Base-by-base conservation (phyloP, 108 stramenopile species). In the Pseudonitzschia pungens region DNA sequence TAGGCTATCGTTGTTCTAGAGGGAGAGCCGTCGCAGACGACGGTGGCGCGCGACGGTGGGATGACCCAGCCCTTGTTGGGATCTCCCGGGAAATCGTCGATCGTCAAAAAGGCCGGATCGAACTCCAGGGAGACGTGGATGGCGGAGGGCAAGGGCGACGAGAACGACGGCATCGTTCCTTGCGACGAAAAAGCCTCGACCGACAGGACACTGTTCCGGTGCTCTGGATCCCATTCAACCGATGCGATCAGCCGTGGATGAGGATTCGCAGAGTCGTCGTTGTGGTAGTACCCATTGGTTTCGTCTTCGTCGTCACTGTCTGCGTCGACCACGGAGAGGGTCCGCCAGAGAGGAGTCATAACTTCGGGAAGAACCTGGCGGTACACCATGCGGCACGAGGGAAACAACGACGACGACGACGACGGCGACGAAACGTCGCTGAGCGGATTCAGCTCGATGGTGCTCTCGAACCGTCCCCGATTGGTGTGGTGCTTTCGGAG, bases 41-140 rank as follows among this genome's bases (percentile, higher is more conserved):
- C 73, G 12, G 77, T 74, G n/a, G 83, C 89, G 60, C 59, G 68
- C 11, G 81, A 82, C 2, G 93, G 90, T 27, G 86, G 80, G 14
- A 86, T 41, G 69, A 91, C 93, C 41, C 91, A 68, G 27, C 93
- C 93, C 60, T 90, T 71, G 70, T 94, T 94, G 65, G 93, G 85
- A 82, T 94, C 93, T 7, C 87, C 89, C 40, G 93, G 89, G 75
- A 94, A 89, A 40, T 82, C 78, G 57, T 91, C 81, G 71, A 91
- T 87, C 21, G 89, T 77, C 48, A 91, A 77, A 69, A 88, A 89
- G 27, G 76, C 74, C 54, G 90, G 90, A 65, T 84, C 83, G 67
- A 83, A 93, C 36, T 90, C 86, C 21, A 93, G 48, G 28, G 78
- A 73, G 44, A 92, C 66, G 63, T 72, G 67, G 11, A 88, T 16